A percentile compares a stretch with the other conserved stretches of the same genome.
phyloP scores from a whole-genome alignment of 495 filamentous ascomycete genomes.

The Aspergillus saccharolyticus region DNA sequence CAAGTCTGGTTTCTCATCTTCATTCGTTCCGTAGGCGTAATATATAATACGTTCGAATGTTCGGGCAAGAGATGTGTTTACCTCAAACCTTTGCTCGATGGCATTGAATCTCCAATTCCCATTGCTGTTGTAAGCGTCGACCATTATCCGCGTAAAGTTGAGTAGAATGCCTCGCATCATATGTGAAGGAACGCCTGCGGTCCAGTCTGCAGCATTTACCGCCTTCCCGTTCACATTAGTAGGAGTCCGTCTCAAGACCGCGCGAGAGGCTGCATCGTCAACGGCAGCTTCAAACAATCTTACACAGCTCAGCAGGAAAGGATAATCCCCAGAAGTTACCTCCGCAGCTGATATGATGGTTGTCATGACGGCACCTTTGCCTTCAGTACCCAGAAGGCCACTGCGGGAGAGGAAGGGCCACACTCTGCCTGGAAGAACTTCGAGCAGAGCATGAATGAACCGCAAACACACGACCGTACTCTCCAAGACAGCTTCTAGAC shows the following conservation, averaged over 20 bases:
- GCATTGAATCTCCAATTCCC: conserved; percentile 75
- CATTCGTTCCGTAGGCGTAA: conserved; percentile 69
- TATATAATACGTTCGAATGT: conserved; percentile 67
- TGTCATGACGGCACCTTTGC: conserved; percentile 66
- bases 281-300: conserved; percentile 69
- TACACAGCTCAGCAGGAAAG: conserved; percentile 67
- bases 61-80: conserved; percentile 54
- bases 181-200: conserved; percentile 70
- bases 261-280: conserved; percentile 67
- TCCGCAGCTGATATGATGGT: conserved; percentile 71
- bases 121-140: conserved; percentile 79
- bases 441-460: conserved; percentile 67
- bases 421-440: conserved; percentile 69
- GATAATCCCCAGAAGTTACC: conserved; percentile 66
- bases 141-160: conserved; percentile 63
- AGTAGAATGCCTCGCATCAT: conserved; percentile 67
- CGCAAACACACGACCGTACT: conserved; percentile 69
- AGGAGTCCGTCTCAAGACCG: conserved; percentile 64
- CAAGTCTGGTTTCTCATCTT: conserved; percentile 42
- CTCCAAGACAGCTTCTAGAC: conserved; percentile 47
- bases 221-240: conserved; percentile 48
- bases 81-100: conserved; percentile 57
- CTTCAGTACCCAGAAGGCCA: conserved; percentile 65
- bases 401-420: conserved; percentile 87
- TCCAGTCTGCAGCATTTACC: conserved; percentile 48